Conservation (phyloP, 2,329 filamentous ascomycete genomes). For the Ophiostoma pallidulum region DNA sequence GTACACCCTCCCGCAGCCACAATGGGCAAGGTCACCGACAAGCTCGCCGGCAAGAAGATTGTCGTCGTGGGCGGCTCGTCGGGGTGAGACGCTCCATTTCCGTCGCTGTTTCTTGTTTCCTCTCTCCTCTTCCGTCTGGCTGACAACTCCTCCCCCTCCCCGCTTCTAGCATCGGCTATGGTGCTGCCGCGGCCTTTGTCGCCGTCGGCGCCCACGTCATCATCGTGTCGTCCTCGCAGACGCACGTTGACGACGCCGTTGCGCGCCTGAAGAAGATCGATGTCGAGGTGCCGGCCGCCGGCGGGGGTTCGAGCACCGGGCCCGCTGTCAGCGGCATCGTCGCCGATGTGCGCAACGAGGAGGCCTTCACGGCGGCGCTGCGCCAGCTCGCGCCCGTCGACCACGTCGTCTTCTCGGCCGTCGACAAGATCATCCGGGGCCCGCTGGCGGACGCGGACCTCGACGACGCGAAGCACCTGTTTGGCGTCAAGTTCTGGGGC, state of each 20-base stretch:
- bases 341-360: conserved; percentile 28
- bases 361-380: conserved; percentile 24
- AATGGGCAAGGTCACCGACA: conserved; percentile 21
- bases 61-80: conserved; percentile 29
- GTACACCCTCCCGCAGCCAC: too few relatives aligned
- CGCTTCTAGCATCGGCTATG: conserved; percentile 28
- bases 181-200: conserved; percentile 27
- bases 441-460: conserved; percentile 25
- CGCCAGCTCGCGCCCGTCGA: conserved; percentile 26
- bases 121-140: background rate
- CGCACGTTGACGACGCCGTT: conserved; percentile 24
- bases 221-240: conserved; percentile 27
- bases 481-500: conserved; percentile 33
- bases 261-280: conserved; percentile 18
- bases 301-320: background rate
- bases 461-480: conserved; percentile 26
- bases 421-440: conserved; percentile 31
- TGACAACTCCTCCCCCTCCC: too few relatives aligned
- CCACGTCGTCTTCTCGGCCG: conserved; percentile 29
- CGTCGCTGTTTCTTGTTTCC: too few relatives aligned
- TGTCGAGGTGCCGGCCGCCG: conserved; percentile 7
- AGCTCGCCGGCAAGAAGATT: conserved; percentile 27
- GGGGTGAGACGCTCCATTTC: too few relatives aligned
- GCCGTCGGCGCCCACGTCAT: conserved; percentile 27
- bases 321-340: conserved; percentile 23